Conservation (phyloP, 2,329 filamentous ascomycete genomes). For the Thelonectria blattea region DNA sequence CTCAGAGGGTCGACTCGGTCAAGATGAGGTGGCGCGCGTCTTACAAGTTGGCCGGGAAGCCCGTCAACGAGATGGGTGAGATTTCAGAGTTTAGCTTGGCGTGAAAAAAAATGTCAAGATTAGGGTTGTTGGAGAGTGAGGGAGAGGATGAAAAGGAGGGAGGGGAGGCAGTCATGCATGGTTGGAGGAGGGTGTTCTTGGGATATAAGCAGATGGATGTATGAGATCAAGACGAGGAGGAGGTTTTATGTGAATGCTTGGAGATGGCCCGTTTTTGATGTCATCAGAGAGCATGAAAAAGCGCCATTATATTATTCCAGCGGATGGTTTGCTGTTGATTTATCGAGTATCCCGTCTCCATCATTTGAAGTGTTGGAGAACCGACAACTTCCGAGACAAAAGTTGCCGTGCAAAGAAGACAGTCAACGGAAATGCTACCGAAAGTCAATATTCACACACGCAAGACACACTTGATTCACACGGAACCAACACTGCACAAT, state of each 20-base stretch:
- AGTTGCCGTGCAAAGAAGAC: no score
- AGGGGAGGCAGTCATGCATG: no score
- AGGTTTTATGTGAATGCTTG: not conserved
- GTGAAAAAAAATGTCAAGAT: conserved; percentile 44
- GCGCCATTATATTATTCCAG: conserved; percentile 8
- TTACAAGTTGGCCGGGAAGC: conserved; percentile 72
- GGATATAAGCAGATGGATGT: not conserved
- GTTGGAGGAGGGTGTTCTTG: no score
- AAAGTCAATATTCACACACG: no score
- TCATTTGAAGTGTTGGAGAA: no score
- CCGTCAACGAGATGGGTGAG: conserved; percentile 82
- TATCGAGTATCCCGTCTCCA: not conserved
- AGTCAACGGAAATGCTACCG: no score
- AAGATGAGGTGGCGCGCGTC: conserved; percentile 90
- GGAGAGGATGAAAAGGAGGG: conserved; percentile 1
- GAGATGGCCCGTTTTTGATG: not conserved
- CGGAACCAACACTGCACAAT: not conserved
- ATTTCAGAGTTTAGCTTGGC: conserved; percentile 79
- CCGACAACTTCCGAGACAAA: no score
- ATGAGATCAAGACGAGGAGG: not conserved
- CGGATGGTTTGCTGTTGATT: conserved; percentile 8
- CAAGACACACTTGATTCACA: not conserved
- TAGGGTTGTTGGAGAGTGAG: no score
- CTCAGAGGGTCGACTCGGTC: conserved; percentile 74
- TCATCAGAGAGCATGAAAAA: conserved; percentile 7